phyloP scores from a whole-genome alignment of 495 filamentous ascomycete genomes.

The Tetracladium setigerum region DNA sequence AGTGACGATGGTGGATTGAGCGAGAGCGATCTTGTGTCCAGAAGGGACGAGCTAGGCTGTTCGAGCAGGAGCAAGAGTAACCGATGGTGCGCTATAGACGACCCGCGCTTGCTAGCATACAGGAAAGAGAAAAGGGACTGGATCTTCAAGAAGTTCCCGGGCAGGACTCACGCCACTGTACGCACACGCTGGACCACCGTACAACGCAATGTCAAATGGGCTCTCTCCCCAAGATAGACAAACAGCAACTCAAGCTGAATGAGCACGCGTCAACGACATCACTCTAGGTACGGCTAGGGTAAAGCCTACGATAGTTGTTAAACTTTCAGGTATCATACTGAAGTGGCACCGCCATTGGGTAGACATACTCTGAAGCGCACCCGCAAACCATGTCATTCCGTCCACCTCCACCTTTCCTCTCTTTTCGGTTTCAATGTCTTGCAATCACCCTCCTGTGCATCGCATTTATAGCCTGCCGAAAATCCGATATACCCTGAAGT shows the following conservation, averaged over 20 bases:
- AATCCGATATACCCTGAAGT: no score
- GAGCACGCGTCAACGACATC: no score
- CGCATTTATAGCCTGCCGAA: no score
- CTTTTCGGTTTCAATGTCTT: no score
- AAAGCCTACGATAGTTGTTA: no score
- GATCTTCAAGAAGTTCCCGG: constrained; percentile 1
- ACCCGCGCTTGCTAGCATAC: constrained; percentile 12
- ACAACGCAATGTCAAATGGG: constrained; percentile 4
- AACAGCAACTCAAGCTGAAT: constrained; percentile 2
- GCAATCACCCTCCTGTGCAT: no score
- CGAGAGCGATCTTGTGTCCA: constrained; percentile 9
- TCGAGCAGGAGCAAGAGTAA: constrained; percentile 3
- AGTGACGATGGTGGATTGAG: constrained; percentile 10
- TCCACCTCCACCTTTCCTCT: no score
- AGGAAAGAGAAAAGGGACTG: constrained; percentile 6
- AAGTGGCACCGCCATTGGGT: no score
- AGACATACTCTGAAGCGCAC: no score
- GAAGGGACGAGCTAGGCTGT: constrained; percentile 7
- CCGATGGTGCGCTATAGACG: not conserved
- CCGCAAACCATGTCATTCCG: no score
- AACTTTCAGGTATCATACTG: no score
- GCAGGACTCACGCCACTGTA: constrained; percentile 1
- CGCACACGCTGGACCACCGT: constrained; percentile 5
- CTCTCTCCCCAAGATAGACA: not conserved
- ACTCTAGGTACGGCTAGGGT: no score